Evolutionary conservation across 2,329 filamentous ascomycete species (phyloP).

Genomic region (Trichoderma lentiforme): DNA sequence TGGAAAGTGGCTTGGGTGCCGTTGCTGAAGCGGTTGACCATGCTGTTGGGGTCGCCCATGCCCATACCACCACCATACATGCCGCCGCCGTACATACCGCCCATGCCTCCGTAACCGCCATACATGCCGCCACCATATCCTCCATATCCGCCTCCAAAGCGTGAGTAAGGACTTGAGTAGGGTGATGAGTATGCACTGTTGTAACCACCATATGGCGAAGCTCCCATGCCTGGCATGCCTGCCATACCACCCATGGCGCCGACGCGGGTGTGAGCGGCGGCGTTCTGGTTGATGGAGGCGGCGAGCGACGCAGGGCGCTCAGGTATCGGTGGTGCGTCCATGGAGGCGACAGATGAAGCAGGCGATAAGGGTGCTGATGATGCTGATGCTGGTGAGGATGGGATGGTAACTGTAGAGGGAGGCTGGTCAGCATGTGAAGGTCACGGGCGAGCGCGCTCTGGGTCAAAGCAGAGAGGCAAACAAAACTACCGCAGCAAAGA

Average conservation of each 20-base stretch:
- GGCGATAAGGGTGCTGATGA: constrained; percentile 34
- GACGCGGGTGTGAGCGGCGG: constrained; percentile 66
- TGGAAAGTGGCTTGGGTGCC: constrained; percentile 96
- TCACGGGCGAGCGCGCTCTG: constrained; percentile 1
- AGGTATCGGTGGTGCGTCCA: constrained; percentile 67
- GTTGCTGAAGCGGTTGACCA: constrained; percentile 93
- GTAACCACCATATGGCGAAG: constrained; percentile 49
- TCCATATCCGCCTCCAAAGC: constrained; percentile 41
- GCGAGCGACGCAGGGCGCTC: constrained; percentile 75
- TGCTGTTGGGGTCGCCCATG: constrained; percentile 78
- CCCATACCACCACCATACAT: constrained; percentile 46
- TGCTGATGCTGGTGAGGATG: constrained; percentile 39
- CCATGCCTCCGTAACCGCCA: constrained; percentile 39
- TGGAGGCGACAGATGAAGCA: constrained; percentile 28
- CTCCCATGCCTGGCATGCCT: constrained; percentile 45
- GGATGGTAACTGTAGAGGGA: constrained; percentile 28
- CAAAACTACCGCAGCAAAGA: neutral
- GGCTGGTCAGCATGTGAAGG: constrained; percentile 27
- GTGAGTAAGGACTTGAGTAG: constrained; percentile 42
- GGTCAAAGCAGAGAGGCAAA: neutral
- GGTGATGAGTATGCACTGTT: constrained; percentile 38
- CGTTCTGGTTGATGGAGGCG: constrained; percentile 81
- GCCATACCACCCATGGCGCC: constrained; percentile 28
- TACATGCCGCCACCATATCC: constrained; percentile 37
- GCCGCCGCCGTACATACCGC: constrained; percentile 47